Evolutionary conservation across 2,329 filamentous ascomycete genomes (phyloP).

Genomic region (Fusarium nelsonii): DNA sequence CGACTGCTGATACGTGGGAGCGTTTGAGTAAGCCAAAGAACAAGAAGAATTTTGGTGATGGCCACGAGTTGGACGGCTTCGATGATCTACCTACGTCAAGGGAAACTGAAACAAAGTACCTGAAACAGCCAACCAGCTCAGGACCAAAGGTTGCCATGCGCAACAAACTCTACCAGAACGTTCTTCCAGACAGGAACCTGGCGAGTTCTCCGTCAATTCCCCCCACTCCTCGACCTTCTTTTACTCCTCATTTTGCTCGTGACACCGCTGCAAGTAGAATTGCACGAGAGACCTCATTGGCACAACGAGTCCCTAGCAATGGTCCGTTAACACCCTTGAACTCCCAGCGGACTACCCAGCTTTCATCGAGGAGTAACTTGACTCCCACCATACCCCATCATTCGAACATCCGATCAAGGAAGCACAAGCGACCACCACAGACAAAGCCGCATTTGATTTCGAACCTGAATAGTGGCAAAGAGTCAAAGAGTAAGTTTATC

Average conservation of each 20-base stretch:
- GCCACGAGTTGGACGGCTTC: slow-evolving; percentile 90
- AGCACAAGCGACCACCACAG: slow-evolving; percentile 71
- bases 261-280: slow-evolving; percentile 75
- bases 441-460: slow-evolving; percentile 89
- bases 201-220: slow-evolving; percentile 67
- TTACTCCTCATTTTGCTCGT: slow-evolving; percentile 72
- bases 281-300: slow-evolving; percentile 71
- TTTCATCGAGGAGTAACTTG: slow-evolving; percentile 63
- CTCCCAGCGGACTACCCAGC: slow-evolving; percentile 66
- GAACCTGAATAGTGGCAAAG: slow-evolving; percentile 79
- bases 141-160: slow-evolving; percentile 74
- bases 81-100: slow-evolving; percentile 94
- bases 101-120: slow-evolving; percentile 82
- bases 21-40: slow-evolving; percentile 77
- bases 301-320: slow-evolving; percentile 68
- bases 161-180: slow-evolving; percentile 68
- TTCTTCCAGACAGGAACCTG: slow-evolving; percentile 65
- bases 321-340: slow-evolving; percentile 67
- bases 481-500: slow-evolving; percentile 77
- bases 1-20: slow-evolving; percentile 67
- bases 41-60: slow-evolving; percentile 80
- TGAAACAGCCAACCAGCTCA: slow-evolving; percentile 80
- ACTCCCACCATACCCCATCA: slow-evolving; percentile 59
- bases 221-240: slow-evolving; percentile 66
- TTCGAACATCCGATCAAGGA: slow-evolving; percentile 64